Evolutionary conservation across 2,329 filamentous ascomycete genomes (phyloP).

Genomic region (Capronia americana): DNA sequence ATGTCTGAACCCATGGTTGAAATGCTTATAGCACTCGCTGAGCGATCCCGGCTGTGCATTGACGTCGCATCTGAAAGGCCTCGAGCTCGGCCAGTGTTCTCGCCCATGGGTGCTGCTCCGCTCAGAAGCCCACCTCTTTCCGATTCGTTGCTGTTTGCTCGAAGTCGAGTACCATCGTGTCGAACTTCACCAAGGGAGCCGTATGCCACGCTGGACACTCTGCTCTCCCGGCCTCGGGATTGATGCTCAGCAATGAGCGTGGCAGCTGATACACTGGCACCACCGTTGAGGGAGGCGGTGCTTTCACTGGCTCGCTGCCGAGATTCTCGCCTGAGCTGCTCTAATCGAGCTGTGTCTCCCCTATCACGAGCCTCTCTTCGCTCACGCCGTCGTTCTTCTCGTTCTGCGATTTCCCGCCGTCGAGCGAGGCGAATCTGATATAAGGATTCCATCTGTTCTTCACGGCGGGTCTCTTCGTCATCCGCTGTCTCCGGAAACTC

Average conservation of each 20-base stretch:
- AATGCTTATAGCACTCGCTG: constrained; percentile 46
- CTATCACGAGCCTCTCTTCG: constrained; percentile 74
- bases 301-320: constrained; percentile 58
- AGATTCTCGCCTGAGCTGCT: constrained; percentile 64
- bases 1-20: constrained; percentile 36
- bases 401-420: constrained; percentile 75
- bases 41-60: constrained; percentile 44
- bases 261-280: constrained; percentile 44
- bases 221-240: constrained; percentile 51
- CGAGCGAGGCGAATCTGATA: constrained; percentile 87
- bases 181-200: constrained; percentile 56
- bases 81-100: constrained; percentile 28
- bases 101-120: constrained; percentile 46
- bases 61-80: constrained; percentile 34
- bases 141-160: constrained; percentile 55
- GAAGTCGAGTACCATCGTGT: constrained; percentile 57
- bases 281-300: constrained; percentile 40
- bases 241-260: constrained; percentile 53
- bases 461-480: constrained; percentile 77
- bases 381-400: constrained; percentile 74
- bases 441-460: constrained; percentile 89
- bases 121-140: constrained; percentile 55
- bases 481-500: constrained; percentile 82
- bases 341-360: constrained; percentile 73
- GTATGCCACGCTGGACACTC: constrained; percentile 57